Percentiles rank a stretch among this genome's conserved stretches.
Evolutionary conservation across 208 protist species (phyloP).

Genomic region (Wallacemonas sp.): DNA sequence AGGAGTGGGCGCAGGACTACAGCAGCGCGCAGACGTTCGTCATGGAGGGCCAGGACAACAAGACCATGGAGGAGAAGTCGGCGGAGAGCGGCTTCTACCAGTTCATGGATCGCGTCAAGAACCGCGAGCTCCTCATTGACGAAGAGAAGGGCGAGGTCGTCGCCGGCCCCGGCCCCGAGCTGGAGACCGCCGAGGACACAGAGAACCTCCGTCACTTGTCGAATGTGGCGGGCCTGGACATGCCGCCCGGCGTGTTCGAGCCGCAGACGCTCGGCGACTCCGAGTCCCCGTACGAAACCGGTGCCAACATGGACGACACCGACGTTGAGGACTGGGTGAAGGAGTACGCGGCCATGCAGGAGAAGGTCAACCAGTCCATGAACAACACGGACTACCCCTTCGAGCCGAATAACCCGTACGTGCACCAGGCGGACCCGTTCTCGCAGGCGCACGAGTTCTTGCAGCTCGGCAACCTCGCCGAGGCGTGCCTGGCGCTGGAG

Average conservation of each 20-base stretch:
- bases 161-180: conserved; percentile 65
- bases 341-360: conserved; percentile 77
- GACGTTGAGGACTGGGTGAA: conserved; percentile 77
- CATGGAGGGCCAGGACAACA: conserved; percentile 39
- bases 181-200: conserved; percentile 48
- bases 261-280: conserved; percentile 13
- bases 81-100: conserved; percentile 72
- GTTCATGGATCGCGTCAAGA: conserved; percentile 83
- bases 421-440: conserved; percentile 75
- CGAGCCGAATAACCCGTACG: conserved; percentile 88
- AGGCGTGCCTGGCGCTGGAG: conserved; percentile 89
- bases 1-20: conserved; percentile 80
- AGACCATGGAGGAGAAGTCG: conserved; percentile 64
- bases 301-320: conserved; percentile 36
- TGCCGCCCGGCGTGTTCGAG: conserved; percentile 52
- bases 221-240: conserved; percentile 47
- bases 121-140: conserved; percentile 77
- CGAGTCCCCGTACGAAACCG: conserved; percentile 17
- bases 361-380: conserved; percentile 34
- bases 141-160: conserved; percentile 78
- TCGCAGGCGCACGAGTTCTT: conserved; percentile 79
- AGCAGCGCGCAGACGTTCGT: conserved; percentile 61
- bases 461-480: conserved; percentile 73
- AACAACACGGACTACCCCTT: conserved; percentile 89
- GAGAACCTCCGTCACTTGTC: conserved; percentile 62